phyloP scores from a whole-genome alignment of 208 protist species.

The Herpetomonas samuelpessoai region DNA sequence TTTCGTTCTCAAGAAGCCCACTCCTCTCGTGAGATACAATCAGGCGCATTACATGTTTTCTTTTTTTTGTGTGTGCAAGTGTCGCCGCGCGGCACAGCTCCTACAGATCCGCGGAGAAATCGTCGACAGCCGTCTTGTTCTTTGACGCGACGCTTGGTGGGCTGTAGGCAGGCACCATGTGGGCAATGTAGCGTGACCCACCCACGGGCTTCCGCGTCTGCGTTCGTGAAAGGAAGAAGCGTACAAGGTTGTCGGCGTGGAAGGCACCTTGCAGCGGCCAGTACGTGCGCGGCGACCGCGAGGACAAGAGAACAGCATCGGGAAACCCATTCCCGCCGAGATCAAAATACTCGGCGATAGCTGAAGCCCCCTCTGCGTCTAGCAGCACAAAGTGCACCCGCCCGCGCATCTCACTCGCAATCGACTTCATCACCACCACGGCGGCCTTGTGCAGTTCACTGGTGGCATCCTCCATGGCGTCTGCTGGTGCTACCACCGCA shows the following conservation, averaged over 20 bases:
- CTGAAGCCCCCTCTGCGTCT: conserved; percentile 11
- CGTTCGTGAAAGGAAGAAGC: conserved; percentile 20
- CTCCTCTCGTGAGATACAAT: too few species aligned
- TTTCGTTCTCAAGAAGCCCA: too few species aligned
- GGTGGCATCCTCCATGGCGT: conserved; percentile 2
- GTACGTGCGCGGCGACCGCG: conserved; percentile 13
- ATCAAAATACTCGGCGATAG: conserved; percentile 27
- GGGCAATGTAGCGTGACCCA: conserved; percentile 20
- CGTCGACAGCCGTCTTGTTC: too few species aligned
- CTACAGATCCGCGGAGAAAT: too few species aligned
- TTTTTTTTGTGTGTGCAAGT: too few species aligned
- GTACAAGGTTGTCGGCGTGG: conserved; percentile 21
- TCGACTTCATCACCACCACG: conserved; percentile 13
- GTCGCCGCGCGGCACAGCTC: too few species aligned
- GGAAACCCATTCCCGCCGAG: conserved; percentile 26
- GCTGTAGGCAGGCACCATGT: conserved; percentile 20
- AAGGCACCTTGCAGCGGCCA: conserved; percentile 35
- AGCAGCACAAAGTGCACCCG: conserved; percentile 26
- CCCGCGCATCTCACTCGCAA: conserved; percentile 10
- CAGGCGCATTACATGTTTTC: too few species aligned
- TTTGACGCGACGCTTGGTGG: too few species aligned
- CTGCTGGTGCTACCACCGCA: conserved; percentile 20
- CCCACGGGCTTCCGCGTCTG: conserved; percentile 11
- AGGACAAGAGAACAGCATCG: conserved; percentile 20
- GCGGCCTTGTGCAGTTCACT: conserved; percentile 17